Evolutionary conservation across 148 eudicot genomes (phyloP), one percentile per base, ranked within the genome.

Genomic region (Spergularia bocconei): DNA sequence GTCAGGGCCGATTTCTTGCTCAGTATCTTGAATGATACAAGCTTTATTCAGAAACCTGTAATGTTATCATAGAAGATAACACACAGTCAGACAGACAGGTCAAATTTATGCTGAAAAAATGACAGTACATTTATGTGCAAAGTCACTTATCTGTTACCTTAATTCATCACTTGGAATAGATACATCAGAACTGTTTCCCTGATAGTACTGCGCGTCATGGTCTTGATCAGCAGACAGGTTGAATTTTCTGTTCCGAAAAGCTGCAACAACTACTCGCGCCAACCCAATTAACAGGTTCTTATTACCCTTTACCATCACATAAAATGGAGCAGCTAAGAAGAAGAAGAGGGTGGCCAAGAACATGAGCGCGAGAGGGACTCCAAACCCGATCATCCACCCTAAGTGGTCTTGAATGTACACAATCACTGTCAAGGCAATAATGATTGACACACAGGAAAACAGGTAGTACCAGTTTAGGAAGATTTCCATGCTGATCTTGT

Each of bases 381-480:
- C 97, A 72, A 90, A 90, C 13, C 97, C 92, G 5, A 88, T 65
- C 78, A 80, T 84, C 92, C 92, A 92, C 21, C 94, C 97, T 15
- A 72, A 33, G 64, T 86, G 91, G 29, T 85, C 94, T 88, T 92
- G 97, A 67, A 92, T 83, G 73, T 88, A 92, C 21, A 92, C 94
- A 54, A 92, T 83, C 52, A 72, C 94, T 0, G 92, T 88, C 56
- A 88, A 79, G 19, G 97, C 92, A 23, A 90, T 69, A 19, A 92
- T 39, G 12, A 92, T 87, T 0, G 88, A 70, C 47, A 86, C 41
- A 16, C 87, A 78, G 33, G 82, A 69, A 25, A 88, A 83, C 52
- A 89, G 88, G 29, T 90, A 92, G 76, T 92, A 92, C 97, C 97
- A 92, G 48, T 77, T 82, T 59, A 92, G 88, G 81, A 79, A 92